Evolutionary conservation across 129 eudicot genomes (phyloP), one percentile per base, ranked within the genome.

Genomic region (Tanacetum coccineum): DNA sequence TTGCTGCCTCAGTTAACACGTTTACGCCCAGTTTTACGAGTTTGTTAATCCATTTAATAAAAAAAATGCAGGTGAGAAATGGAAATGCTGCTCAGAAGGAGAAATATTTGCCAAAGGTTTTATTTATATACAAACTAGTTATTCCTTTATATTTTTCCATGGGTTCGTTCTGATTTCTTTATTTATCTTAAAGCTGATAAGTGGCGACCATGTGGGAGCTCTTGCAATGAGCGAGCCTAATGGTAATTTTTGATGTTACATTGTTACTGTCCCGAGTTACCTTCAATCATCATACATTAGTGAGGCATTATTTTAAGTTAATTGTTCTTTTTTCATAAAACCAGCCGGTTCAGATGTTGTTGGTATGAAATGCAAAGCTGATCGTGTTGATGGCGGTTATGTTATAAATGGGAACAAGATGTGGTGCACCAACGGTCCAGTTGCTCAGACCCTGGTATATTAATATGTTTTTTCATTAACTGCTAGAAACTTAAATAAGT

Each of bases 291-390:
- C 54, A 7, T 61, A 4, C 39, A 44, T 9, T 9, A 26, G 10
- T 15, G 59, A 64, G 69, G 59, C 50, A 55, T 15, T 39, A 55
- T 57, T 22, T 48, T 55, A 15, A 13, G 5, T 40, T 26, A 1
- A 39, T 67, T 11, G 9, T 68, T 74, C 6, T 11, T 18, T 68
- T 73, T 72, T 74, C 11, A 25, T 30, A 52, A 45, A 11, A 32
- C 20, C 84, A 94, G 99, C 99, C 84, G 99, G 99, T 57, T 94
- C 97, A 17, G 99, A 94, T 81, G 99, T 94, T 77, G 95, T 94
- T 71, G 83, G 97, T 76, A 87, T 94, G 97, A 94, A 89, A 78
- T 89, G 99, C 78, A 89, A 70, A 87, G 99, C 99, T 68, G 99
- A 94, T 18, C 87, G 78, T 62, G 89, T 85, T 83, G 87, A 94